Conservation (phyloP, 257 asterid genomes). For the Fraxinus quadrangulata region DNA sequence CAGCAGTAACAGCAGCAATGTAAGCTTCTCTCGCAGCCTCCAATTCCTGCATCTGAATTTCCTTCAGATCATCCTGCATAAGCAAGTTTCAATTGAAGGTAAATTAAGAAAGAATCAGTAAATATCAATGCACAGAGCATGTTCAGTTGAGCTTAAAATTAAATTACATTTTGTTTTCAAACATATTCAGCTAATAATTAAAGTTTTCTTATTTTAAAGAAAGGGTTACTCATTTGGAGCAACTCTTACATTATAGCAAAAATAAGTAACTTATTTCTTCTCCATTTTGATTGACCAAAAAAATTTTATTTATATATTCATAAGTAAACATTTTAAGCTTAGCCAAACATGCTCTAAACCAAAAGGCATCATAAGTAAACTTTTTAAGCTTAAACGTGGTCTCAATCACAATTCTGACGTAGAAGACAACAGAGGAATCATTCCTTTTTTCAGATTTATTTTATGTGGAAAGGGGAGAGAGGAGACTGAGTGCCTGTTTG, state of each 20-base stretch:
- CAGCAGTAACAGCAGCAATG: conserved; percentile 63
- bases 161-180: neutral
- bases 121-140: neutral
- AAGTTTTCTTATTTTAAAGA: neutral
- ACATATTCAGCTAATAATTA: neutral
- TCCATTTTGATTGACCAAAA: too few species aligned
- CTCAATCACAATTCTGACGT: neutral
- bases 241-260: too few species aligned
- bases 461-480: neutral
- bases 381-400: neutral
- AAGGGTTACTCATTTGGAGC: too few species aligned
- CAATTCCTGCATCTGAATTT: conserved; percentile 54
- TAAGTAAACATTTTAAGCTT: too few species aligned
- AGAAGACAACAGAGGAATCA: neutral
- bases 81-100: conserved; percentile 15
- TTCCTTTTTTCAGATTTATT: neutral
- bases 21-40: conserved; percentile 85
- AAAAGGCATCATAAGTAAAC: neutral
- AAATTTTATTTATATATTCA: too few species aligned
- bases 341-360: neutral
- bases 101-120: neutral
- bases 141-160: neutral
- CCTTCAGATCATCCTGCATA: conserved; percentile 53
- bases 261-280: too few species aligned
- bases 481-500: neutral